Evolutionary conservation across 495 filamentous ascomycete species (phyloP).

Genomic region (Trichoderma asperelloides): DNA sequence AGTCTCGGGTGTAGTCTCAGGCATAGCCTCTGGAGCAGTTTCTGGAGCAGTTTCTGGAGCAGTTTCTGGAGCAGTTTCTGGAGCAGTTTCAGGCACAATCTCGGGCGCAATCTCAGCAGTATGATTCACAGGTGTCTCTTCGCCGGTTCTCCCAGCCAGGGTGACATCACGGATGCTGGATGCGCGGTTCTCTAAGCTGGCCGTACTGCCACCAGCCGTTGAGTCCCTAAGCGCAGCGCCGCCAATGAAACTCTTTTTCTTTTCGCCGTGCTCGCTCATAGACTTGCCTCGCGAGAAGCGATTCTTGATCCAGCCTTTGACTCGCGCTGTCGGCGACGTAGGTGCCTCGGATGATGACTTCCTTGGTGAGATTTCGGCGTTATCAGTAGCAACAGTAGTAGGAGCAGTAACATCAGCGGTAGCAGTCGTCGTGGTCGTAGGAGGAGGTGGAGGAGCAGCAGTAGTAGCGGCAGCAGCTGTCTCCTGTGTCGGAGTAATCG

Average conservation of each 20-base stretch:
- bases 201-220: slow-evolving; percentile 23
- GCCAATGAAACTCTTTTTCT: slow-evolving; percentile 36
- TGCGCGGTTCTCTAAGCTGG: slow-evolving; percentile 24
- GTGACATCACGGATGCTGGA: slow-evolving; percentile 42
- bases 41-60: no score
- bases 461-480: background rate
- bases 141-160: slow-evolving; percentile 26
- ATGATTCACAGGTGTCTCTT: background rate
- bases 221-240: slow-evolving; percentile 33
- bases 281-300: slow-evolving; percentile 35
- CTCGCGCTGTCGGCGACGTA: slow-evolving; percentile 27
- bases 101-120: no score
- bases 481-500: background rate
- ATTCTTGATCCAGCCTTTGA: slow-evolving; percentile 54
- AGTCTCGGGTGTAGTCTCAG: no score
- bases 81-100: no score
- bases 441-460: no score
- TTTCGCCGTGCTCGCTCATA: slow-evolving; percentile 15
- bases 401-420: no score
- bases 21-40: no score
- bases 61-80: no score
- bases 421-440: no score
- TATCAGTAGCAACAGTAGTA: background rate
- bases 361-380: background rate
- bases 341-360: background rate